Percentiles rank a stretch among this genome's conserved stretches.
These are phyloP conservation scores for Wickerhamomyces queroliae DNA, from an alignment of 805 yeast species.

Conservation along the genomic window DNA sequence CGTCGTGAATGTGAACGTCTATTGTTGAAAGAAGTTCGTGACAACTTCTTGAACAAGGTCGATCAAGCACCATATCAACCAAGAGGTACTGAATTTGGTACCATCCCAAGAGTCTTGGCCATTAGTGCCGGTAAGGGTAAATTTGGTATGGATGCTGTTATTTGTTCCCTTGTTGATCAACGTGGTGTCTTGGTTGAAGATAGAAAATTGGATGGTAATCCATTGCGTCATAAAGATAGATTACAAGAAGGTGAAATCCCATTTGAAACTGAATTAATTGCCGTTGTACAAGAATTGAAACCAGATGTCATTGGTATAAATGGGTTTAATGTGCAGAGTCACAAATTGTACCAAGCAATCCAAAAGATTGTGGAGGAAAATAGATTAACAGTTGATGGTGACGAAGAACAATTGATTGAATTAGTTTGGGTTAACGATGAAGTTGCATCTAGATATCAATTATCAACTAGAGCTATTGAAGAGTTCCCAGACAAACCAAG, in stretches of 20 bases:
- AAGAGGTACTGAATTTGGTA: slow-evolving; percentile 67
- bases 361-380: slow-evolving; percentile 51
- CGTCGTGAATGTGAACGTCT: slow-evolving; percentile 70
- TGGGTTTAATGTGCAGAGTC: slow-evolving; percentile 75
- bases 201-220: slow-evolving; percentile 71
- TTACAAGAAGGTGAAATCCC: slow-evolving; percentile 40
- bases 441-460: slow-evolving; percentile 83
- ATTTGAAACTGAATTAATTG: slow-evolving; percentile 59
- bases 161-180: slow-evolving; percentile 75
- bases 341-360: slow-evolving; percentile 52
- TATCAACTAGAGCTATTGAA: slow-evolving; percentile 63
- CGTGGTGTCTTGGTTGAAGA: slow-evolving; percentile 74
- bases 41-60: slow-evolving; percentile 59
- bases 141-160: slow-evolving; percentile 73
- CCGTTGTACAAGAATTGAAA: slow-evolving; percentile 52
- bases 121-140: slow-evolving; percentile 85
- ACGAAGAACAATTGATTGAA: slow-evolving; percentile 50
- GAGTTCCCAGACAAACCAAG: slow-evolving; percentile 86
- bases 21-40: slow-evolving; percentile 65
- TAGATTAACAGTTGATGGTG: slow-evolving; percentile 45
- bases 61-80: slow-evolving; percentile 96
- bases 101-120: slow-evolving; percentile 79
- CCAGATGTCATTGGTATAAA: slow-evolving; percentile 92
- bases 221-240: slow-evolving; percentile 42
- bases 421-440: slow-evolving; percentile 88